Base-by-base conservation (phyloP, 2,329 filamentous ascomycete genomes). In the Geosmithia putterillii region DNA sequence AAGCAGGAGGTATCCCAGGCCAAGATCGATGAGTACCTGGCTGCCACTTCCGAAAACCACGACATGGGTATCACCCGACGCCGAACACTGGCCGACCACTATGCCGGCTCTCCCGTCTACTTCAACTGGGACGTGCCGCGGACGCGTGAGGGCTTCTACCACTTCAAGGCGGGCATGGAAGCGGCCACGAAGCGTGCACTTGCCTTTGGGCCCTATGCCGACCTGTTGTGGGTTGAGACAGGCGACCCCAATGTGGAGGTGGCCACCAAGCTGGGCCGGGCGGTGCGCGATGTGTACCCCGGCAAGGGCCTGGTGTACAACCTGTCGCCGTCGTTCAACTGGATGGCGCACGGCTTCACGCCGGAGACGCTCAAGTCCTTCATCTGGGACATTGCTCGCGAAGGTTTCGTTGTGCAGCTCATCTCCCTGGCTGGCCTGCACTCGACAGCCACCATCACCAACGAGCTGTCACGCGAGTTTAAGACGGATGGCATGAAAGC, bases 141-240 rank as follows among this genome's bases (percentile, higher is more conserved):
- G 42, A 96, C 92, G 1, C 79, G 90, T 43, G 92, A 98, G 64
- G 92, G 92, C 32, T 90, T 81, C 71, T 95, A 94, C 67, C 88
- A 95, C 63, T 94, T 87, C 73, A 74, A 76, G 41, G 84, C 85
- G 14, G 89, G 88, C 51, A 83, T 95, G 69, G 65, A 71, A 7
- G 86, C 89, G 0, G 89, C 92, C 1, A 95, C 87, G 34, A 96
- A 96, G 71, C 85, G 92, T 44, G 89, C 89, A 2, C 81, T 94
- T 47, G 86, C 84, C 41, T 96, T 94, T 55, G 88, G 81, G 0
- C 89, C 90, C 0, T 95, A 86, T 57, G 88, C 92, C 1, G 92
- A 98, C 61, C 81, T 98, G 17, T 74, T 96, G 12, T 98, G 92
- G 92, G 86, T 96, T 40, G 92, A 98, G 68, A 96, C 92, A 1